Percentiles rank a stretch among this genome's conserved stretches.
phyloP scores from a whole-genome alignment of 148 eudicot genomes.

The Bassia scoparia region DNA sequence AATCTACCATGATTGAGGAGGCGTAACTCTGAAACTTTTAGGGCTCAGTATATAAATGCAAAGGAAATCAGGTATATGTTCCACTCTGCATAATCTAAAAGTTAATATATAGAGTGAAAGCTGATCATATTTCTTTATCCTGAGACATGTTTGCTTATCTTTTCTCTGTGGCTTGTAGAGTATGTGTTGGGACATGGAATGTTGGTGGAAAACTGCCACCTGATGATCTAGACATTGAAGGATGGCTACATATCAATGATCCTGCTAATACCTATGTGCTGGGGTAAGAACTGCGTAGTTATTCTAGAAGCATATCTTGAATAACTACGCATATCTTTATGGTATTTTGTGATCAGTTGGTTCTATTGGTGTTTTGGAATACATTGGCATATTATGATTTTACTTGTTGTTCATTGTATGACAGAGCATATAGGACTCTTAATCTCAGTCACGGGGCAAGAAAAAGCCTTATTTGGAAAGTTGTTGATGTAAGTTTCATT shows the following conservation, averaged over 20 bases:
- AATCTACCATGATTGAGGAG: conserved; percentile 60
- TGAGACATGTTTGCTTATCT: background rate
- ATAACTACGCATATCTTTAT: background rate
- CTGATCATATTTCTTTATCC: background rate
- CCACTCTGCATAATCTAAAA: background rate
- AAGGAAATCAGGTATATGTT: conserved; percentile 72
- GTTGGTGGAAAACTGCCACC: conserved; percentile 79
- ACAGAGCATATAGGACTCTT: no score
- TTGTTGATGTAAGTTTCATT: no score
- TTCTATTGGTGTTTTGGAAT: no score
- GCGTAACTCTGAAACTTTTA: conserved; percentile 83
- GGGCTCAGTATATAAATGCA: conserved; percentile 81
- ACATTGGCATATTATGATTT: no score
- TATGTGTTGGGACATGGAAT: conserved; percentile 92
- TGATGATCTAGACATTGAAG: conserved; percentile 75
- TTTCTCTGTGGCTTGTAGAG: conserved; percentile 36
- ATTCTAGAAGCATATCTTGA: background rate
- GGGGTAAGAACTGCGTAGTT: conserved; percentile 53
- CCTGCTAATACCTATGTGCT: conserved; percentile 92
- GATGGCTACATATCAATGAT: conserved; percentile 63
- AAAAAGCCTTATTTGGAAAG: no score
- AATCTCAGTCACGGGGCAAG: no score
- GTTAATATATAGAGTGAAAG: background rate
- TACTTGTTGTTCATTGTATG: no score
- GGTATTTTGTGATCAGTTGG: no score